Evolutionary conservation across 495 filamentous ascomycete genomes (phyloP).

Genomic region (Gamarada debralockiae): DNA sequence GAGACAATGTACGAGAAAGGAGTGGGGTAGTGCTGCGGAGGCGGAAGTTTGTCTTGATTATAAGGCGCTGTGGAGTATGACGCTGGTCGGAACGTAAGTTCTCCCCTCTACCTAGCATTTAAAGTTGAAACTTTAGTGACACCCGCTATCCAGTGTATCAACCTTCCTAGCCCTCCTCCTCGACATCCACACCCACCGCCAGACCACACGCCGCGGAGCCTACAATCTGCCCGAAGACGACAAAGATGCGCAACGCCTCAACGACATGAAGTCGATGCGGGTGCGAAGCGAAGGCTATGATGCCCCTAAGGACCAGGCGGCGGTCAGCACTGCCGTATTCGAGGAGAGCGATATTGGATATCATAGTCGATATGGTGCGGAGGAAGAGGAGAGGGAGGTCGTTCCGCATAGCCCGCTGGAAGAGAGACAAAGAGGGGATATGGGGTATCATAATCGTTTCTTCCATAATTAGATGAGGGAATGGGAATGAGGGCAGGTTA

Average conservation of each 20-base stretch:
- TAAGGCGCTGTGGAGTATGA: constrained; percentile 65
- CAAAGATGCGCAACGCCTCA: constrained; percentile 14
- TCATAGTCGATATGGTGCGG: constrained; percentile 22
- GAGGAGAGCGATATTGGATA: constrained; percentile 19
- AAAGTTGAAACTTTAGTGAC: too few relatives aligned
- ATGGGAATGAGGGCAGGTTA: too few relatives aligned
- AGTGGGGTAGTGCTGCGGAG: constrained; percentile 55
- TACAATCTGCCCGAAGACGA: constrained; percentile 38
- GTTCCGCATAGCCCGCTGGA: constrained; percentile 12
- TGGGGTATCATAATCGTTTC: constrained; percentile 8
- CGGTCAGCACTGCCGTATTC: background rate
- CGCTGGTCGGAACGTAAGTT: constrained; percentile 40
- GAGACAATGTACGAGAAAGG: constrained; percentile 45
- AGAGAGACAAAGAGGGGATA: background rate
- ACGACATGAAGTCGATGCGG: constrained; percentile 13
- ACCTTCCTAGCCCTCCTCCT: constrained; percentile 46
- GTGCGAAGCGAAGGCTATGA: constrained; percentile 12
- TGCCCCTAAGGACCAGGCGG: constrained; percentile 9
- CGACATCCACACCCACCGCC: constrained; percentile 44
- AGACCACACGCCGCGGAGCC: constrained; percentile 39
- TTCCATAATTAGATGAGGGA: background rate
- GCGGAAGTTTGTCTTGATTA: constrained; percentile 60
- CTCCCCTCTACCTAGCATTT: background rate
- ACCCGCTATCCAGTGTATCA: constrained; percentile 31
- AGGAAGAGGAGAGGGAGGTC: constrained; percentile 8